Percentiles rank a stretch among this genome's conserved stretches.
Evolutionary conservation across 208 protist genomes (phyloP).

Genomic region (Trypanosoma melophagium): DNA sequence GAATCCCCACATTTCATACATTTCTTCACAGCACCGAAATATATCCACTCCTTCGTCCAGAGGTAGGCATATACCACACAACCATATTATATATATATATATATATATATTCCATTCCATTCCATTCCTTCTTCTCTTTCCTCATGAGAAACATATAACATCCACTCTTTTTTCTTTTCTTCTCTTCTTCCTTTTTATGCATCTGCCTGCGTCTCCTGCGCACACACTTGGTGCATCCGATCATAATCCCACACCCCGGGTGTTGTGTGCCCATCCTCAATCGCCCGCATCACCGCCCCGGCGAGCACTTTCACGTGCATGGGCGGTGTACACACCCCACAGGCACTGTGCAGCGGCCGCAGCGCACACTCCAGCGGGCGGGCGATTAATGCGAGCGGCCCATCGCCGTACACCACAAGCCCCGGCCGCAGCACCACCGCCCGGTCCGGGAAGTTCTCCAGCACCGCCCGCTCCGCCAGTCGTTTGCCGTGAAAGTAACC

Average conservation of each 20-base stretch:
- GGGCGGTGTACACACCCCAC: conserved; percentile 60
- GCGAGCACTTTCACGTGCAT: conserved; percentile 67
- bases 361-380: conserved; percentile 57
- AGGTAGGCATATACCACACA: no score
- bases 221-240: conserved; percentile 70
- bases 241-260: conserved; percentile 62
- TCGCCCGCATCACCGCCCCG: conserved; percentile 62
- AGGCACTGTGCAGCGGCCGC: conserved; percentile 29
- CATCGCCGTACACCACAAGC: no score
- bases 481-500: conserved; percentile 86
- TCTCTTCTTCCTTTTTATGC: conserved; percentile 4
- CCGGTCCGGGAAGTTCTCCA: conserved; percentile 53
- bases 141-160: background rate
- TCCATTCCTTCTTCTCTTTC: background rate
- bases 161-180: conserved; percentile 17
- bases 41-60: no score
- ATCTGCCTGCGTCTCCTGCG: no score
- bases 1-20: no score
- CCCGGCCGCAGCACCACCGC: conserved; percentile 71
- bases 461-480: conserved; percentile 64
- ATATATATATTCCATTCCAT: conserved; percentile 2
- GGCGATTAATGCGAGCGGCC: conserved; percentile 65
- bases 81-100: background rate
- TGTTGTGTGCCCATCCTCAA: conserved; percentile 34
- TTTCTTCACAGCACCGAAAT: no score